phyloP scores from a whole-genome alignment of 2,329 filamentous ascomycete genomes.

The Trichothecium roseum region DNA sequence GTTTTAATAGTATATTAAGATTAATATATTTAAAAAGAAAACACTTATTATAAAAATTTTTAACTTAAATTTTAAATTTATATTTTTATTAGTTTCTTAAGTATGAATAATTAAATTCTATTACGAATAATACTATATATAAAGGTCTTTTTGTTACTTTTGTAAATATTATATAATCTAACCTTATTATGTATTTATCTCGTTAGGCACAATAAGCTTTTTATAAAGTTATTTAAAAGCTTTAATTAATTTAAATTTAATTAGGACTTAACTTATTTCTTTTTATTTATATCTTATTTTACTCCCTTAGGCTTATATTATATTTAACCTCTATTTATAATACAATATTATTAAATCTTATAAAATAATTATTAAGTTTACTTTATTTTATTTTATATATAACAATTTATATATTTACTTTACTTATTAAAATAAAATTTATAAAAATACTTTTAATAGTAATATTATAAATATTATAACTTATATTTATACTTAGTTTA shows the following conservation, averaged over 20 bases:
- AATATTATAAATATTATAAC: neutral
- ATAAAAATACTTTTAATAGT: neutral
- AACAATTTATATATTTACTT: neutral
- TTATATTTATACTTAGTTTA: neutral
- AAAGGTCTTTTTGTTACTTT: no score
- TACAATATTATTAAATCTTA: neutral
- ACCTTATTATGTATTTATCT: neutral
- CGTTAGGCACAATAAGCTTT: neutral
- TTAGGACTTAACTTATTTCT: neutral
- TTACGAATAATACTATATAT: neutral
- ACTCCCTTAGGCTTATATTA: no score
- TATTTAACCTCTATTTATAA: no score
- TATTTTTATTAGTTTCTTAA: no score
- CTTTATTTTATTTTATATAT: neutral
- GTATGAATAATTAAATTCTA: constrained; percentile 2
- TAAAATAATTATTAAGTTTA: neutral
- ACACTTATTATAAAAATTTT: no score
- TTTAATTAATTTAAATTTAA: neutral
- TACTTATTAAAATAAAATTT: neutral
- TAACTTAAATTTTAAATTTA: no score
- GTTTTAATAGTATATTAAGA: no score
- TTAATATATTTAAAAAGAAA: no score
- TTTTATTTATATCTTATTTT: no score
- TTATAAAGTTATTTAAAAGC: constrained; percentile 1
- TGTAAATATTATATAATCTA: no score